Conservation (phyloP, 1,284 basidiomycete species). For the Leccinum subrobustum region DNA sequence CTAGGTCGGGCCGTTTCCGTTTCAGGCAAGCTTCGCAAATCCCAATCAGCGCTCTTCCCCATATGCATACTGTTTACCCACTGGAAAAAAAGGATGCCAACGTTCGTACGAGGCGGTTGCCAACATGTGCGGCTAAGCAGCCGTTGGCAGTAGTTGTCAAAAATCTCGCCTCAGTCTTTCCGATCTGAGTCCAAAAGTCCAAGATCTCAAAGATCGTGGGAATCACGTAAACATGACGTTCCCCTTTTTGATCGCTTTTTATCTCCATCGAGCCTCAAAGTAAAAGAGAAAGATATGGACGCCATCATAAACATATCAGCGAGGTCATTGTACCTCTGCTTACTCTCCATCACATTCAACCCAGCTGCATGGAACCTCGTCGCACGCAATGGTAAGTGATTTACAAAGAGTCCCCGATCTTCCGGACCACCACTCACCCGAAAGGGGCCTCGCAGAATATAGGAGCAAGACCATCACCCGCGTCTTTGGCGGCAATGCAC, state of each 20-base stretch:
- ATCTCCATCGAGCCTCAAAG: neutral
- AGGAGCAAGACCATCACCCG: slow-evolving; percentile 85
- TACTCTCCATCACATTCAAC: slow-evolving; percentile 79
- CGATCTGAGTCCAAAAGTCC: neutral
- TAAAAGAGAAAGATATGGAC: slow-evolving; percentile 15
- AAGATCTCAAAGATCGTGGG: slow-evolving; percentile 4
- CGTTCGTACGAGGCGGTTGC: neutral
- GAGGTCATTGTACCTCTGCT: slow-evolving; percentile 62
- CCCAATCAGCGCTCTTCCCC: neutral
- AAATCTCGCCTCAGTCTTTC: neutral
- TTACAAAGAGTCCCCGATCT: neutral
- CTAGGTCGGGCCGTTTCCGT: neutral
- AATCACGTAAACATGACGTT: slow-evolving; percentile 6
- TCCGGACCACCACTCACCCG: neutral
- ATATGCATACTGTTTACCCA: neutral
- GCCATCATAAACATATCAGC: slow-evolving; percentile 57
- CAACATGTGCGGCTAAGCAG: neutral
- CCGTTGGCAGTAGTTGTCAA: neutral
- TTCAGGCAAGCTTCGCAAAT: neutral
- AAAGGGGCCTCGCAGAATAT: slow-evolving; percentile 59
- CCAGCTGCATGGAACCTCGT: slow-evolving; percentile 96
- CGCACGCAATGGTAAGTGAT: slow-evolving; percentile 77
- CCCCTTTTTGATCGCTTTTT: neutral
- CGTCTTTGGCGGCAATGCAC: slow-evolving; percentile 71
- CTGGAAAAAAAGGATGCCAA: neutral